phyloP scores from a whole-genome alignment of 176 grass and related monocot species.

The Neostapfia colusana region DNA sequence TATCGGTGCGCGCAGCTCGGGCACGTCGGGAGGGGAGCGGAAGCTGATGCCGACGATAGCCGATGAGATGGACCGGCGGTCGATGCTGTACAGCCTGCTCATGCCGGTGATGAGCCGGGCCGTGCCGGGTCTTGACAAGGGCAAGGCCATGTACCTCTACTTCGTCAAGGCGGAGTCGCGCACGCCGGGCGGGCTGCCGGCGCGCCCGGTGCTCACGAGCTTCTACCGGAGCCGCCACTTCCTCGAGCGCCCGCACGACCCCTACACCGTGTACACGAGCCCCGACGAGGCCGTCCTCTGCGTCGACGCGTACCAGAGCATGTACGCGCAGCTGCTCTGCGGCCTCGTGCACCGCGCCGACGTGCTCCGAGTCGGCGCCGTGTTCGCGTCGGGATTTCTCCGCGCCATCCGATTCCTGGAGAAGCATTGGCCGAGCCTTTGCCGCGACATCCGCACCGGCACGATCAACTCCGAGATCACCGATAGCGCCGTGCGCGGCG shows the following conservation, averaged over 20 bases:
- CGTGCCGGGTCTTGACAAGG: conserved; percentile 56
- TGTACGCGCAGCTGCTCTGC: conserved; percentile 75
- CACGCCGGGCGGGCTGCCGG: conserved; percentile 54
- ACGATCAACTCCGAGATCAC: conserved; percentile 42
- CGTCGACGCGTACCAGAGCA: conserved; percentile 70
- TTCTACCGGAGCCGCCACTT: conserved; percentile 72
- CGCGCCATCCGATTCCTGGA: conserved; percentile 61
- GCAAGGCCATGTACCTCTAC: conserved; percentile 70
- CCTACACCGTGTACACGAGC: conserved; percentile 65
- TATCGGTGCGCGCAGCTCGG: conserved; percentile 36
- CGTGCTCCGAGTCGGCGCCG: conserved; percentile 62
- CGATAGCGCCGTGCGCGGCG: conserved; percentile 43
- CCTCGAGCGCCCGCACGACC: conserved; percentile 50
- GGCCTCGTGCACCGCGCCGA: conserved; percentile 60
- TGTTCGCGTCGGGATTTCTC: conserved; percentile 59
- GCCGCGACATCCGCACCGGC: conserved; percentile 47
- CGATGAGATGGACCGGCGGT: conserved; percentile 62
- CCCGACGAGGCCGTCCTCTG: conserved; percentile 63
- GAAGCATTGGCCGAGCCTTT: conserved; percentile 58
- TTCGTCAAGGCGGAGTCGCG: conserved; percentile 64
- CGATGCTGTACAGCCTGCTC: conserved; percentile 49
- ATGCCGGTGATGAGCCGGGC: conserved; percentile 69
- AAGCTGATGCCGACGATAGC: conserved; percentile 69
- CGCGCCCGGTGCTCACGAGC: conserved; percentile 63
- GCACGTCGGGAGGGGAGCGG: conserved; percentile 64